Evolutionary conservation across 2,329 filamentous ascomycete species (phyloP).

Genomic region (Alternaria sp.): DNA sequence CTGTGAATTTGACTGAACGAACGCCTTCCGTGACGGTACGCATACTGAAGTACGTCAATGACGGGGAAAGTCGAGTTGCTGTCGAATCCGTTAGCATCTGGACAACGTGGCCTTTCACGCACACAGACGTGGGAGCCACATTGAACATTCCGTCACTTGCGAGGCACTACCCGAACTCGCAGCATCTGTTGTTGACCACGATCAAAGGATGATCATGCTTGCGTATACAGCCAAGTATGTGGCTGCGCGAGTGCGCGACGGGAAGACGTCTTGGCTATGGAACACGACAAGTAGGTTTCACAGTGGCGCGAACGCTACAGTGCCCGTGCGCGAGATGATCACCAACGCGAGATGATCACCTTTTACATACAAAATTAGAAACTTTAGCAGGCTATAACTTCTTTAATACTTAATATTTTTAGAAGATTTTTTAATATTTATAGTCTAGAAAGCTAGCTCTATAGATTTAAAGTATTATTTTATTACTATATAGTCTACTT

Average conservation of each 20-base stretch:
- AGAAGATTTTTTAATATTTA: no score
- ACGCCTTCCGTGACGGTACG: rapidly evolving
- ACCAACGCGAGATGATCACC: no score
- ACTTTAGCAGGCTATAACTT: no score
- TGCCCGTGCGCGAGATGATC: no score
- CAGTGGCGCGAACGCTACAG: no score
- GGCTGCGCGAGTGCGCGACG: not conserved
- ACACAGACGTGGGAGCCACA: not conserved
- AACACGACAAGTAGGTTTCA: not conserved
- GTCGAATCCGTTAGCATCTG: not conserved
- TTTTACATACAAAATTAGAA: no score
- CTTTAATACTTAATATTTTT: no score
- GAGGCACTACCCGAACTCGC: no score
- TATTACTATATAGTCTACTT: no score
- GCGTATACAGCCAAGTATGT: not conserved
- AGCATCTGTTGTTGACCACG: not conserved
- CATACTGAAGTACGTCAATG: not conserved
- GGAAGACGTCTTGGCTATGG: not conserved
- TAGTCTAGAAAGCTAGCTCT: no score
- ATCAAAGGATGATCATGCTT: not conserved
- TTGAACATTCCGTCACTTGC: not conserved
- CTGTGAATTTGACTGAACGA: no score
- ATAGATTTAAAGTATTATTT: no score
- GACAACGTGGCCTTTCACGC: not conserved
- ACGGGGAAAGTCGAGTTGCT: not conserved